Evolutionary conservation across 768 basidiomycete genomes (phyloP).

Genomic region (Suillus placidus): DNA sequence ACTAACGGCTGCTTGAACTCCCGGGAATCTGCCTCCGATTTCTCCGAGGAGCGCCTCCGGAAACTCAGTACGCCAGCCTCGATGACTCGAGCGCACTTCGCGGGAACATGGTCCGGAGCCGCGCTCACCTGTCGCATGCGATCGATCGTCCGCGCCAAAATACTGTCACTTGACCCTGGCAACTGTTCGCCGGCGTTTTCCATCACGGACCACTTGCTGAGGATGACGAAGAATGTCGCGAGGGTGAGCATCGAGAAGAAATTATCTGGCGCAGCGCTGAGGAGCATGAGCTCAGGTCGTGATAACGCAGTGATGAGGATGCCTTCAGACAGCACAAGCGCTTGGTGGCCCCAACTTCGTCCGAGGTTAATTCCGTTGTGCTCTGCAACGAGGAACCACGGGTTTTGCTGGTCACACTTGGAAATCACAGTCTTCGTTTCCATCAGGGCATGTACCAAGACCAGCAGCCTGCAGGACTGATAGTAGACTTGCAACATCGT

Average conservation of each 20-base stretch:
- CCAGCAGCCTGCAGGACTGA: slow-evolving; percentile 42
- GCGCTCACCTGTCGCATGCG: slow-evolving; percentile 37
- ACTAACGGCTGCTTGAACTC: slow-evolving; percentile 23
- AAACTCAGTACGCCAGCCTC: slow-evolving; percentile 35
- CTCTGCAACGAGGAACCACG: slow-evolving; percentile 38
- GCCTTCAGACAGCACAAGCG: slow-evolving; percentile 40
- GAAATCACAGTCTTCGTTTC: slow-evolving; percentile 26
- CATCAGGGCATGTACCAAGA: slow-evolving; percentile 40
- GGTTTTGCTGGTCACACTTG: slow-evolving; percentile 17
- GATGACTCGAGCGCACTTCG: slow-evolving; percentile 46
- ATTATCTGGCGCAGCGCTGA: slow-evolving; percentile 45
- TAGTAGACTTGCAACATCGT: slow-evolving; percentile 44
- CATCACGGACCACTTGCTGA: slow-evolving; percentile 44
- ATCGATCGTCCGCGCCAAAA: slow-evolving; percentile 39
- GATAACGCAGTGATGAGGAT: slow-evolving; percentile 39
- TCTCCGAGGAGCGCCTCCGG: slow-evolving; percentile 30
- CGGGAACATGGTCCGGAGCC: slow-evolving; percentile 43
- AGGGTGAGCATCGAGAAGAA: slow-evolving; percentile 46
- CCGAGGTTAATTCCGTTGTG: slow-evolving; percentile 38
- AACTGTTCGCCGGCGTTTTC: slow-evolving; percentile 38
- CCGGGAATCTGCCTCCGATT: slow-evolving; percentile 22
- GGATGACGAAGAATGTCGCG: slow-evolving; percentile 45
- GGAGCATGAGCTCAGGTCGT: slow-evolving; percentile 34
- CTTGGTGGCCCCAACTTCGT: slow-evolving; percentile 41
- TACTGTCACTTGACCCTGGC: slow-evolving; percentile 40